Evolutionary conservation across 371 early-diverging fungal species (phyloP).

Genomic region (Homolaphlyctis polyrhiza): DNA sequence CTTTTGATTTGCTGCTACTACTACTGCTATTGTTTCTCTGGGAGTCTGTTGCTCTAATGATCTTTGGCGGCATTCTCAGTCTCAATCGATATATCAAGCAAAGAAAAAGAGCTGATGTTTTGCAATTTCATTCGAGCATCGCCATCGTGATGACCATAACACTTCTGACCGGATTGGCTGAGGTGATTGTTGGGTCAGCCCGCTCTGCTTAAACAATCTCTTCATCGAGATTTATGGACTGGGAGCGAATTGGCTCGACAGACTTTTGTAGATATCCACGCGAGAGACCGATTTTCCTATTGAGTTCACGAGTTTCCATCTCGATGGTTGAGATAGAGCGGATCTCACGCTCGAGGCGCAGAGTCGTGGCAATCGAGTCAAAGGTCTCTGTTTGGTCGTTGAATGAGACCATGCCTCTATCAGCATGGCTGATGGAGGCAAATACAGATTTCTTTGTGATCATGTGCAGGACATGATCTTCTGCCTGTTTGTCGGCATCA

Average conservation of each 20-base stretch:
- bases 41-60: constrained; percentile 3
- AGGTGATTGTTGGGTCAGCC: too few species aligned
- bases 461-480: constrained; percentile 49
- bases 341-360: constrained; percentile 44
- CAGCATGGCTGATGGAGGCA: constrained; percentile 53
- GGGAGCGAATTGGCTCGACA: too few species aligned
- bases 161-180: too few species aligned
- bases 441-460: constrained; percentile 49
- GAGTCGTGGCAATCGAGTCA: constrained; percentile 34
- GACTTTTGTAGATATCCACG: constrained; percentile 49
- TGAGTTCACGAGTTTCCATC: constrained; percentile 38
- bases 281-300: constrained; percentile 41
- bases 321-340: constrained; percentile 35
- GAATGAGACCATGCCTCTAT: constrained; percentile 71
- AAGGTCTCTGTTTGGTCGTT: constrained; percentile 46
- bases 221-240: background rate
- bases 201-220: too few species aligned
- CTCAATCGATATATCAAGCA: too few species aligned
- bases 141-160: too few species aligned
- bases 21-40: too few species aligned
- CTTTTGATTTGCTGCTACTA: background rate
- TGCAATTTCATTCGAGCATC: too few species aligned
- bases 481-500: constrained; percentile 18
- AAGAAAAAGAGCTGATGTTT: too few species aligned
- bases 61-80: constrained; percentile 6